Percentiles rank a stretch among this genome's conserved stretches.
phyloP scores from a whole-genome alignment of 257 asterid species.

The Rubia yunnanensis region DNA sequence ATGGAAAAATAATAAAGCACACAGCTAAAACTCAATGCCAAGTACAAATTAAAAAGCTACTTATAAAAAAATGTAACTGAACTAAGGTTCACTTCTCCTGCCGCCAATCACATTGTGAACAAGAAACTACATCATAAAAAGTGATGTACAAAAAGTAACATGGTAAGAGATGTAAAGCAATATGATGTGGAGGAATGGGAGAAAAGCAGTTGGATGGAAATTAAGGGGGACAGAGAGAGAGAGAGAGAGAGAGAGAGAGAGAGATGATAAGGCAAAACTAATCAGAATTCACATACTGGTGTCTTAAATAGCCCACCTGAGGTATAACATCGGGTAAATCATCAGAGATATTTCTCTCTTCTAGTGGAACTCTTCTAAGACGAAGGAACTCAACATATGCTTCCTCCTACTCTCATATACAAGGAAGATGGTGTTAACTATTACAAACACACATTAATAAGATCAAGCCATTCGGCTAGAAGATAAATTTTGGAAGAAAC shows the following conservation, averaged over 20 bases:
- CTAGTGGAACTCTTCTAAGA: conserved; percentile 61
- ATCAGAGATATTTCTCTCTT: conserved; percentile 47
- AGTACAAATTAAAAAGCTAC: neutral
- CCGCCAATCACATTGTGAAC: neutral
- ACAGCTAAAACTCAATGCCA: neutral
- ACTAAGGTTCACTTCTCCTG: neutral
- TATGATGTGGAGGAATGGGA: no score
- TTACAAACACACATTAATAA: neutral
- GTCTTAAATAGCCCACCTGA: conserved; percentile 36
- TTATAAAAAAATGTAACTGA: neutral
- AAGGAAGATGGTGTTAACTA: neutral
- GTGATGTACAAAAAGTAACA: neutral
- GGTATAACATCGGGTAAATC: conserved; percentile 61
- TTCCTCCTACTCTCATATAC: conserved; percentile 53
- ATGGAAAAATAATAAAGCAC: neutral
- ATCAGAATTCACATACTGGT: neutral
- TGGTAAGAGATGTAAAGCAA: neutral
- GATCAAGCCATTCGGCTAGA: neutral
- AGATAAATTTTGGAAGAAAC: neutral
- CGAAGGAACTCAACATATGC: conserved; percentile 76
- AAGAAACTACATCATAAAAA: neutral
- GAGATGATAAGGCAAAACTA: neutral
- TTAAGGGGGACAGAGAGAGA: neutral
- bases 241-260: neutral
- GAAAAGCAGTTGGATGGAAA: no score